Evolutionary conservation across 2,329 filamentous ascomycete species (phyloP).

Genomic region (Raffaelea deltoideospora): DNA sequence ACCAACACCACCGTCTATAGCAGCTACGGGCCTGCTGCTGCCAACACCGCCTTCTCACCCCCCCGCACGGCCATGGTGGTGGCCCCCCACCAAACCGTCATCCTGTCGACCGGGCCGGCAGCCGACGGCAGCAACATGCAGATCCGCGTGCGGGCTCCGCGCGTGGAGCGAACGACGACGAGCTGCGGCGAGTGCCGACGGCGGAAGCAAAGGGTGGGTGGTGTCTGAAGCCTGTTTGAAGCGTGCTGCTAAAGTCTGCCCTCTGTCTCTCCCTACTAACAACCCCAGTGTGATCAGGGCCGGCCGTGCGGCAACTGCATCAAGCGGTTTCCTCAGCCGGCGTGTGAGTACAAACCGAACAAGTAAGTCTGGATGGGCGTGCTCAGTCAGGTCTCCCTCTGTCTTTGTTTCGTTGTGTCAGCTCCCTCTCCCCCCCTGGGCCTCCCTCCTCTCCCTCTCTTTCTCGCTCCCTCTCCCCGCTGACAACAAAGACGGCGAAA

Average conservation of each 20-base stretch:
- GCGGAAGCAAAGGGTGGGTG: constrained; percentile 30
- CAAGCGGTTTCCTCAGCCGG: constrained; percentile 34
- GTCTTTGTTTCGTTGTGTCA: too few species aligned
- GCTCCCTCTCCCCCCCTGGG: too few species aligned
- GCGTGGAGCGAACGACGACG: constrained; percentile 16
- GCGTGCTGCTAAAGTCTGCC: too few species aligned
- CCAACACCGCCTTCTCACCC: not conserved
- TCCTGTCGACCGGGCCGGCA: not conserved
- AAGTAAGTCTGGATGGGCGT: too few species aligned
- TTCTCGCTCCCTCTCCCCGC: not conserved
- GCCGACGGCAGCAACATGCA: constrained; percentile 10
- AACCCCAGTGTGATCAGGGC: constrained; percentile 32
- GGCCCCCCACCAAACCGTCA: not conserved
- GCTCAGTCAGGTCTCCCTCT: too few species aligned
- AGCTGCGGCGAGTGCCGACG: constrained; percentile 32
- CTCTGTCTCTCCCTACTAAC: not conserved
- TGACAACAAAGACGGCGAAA: constrained; percentile 1
- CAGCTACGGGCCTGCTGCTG: not conserved
- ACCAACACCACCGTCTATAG: not conserved
- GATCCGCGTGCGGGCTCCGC: constrained; percentile 11
- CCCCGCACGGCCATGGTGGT: not conserved
- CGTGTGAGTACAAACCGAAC: constrained; percentile 28
- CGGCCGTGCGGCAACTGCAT: constrained; percentile 38
- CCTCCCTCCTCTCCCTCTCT: not conserved
- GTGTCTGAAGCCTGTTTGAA: too few species aligned